Percentiles rank a stretch among this genome's conserved stretches.
Conservation (phyloP, 495 filamentous ascomycete genomes). For the Penicillium manginii region DNA sequence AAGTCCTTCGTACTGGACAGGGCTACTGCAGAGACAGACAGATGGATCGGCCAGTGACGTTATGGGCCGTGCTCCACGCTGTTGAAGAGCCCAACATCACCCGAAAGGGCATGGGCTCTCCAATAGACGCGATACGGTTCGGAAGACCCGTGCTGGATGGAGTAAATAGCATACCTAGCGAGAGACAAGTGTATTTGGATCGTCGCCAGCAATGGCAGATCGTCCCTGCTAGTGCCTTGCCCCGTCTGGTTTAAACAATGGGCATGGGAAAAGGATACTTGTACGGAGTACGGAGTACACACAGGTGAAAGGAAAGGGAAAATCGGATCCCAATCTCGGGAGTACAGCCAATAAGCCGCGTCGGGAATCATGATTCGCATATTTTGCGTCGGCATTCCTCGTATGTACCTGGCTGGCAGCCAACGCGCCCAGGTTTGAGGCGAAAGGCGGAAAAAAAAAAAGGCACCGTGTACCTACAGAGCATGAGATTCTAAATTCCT, state of each 20-base stretch:
- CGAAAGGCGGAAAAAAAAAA: too few species aligned
- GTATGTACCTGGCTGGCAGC: neutral
- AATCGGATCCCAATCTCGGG: constrained; percentile 2
- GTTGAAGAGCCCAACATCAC: neutral
- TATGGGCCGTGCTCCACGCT: neutral
- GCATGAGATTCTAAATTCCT: neutral
- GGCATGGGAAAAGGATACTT: neutral
- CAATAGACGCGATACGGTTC: constrained; percentile 8
- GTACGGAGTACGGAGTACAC: too few species aligned
- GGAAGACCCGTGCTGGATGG: neutral
- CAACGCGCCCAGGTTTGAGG: too few species aligned
- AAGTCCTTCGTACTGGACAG: too few species aligned
- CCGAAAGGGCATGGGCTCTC: constrained; percentile 1
- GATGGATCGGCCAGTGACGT: neutral
- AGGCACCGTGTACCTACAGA: too few species aligned
- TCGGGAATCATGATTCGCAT: constrained; percentile 15
- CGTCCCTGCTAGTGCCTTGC: constrained; percentile 2
- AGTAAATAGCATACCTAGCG: neutral
- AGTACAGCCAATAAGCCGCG: constrained; percentile 15
- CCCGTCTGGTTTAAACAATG: neutral
- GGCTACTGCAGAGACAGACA: neutral
- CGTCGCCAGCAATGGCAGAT: constrained; percentile 20
- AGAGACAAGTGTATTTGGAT: constrained; percentile 20
- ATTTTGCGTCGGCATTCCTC: constrained; percentile 9
- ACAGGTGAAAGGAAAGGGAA: neutral